A percentile compares a stretch with the other conserved stretches of the same genome.
These are phyloP conservation scores for Xylariaceae sp. DNA, from an alignment of 2,329 filamentous ascomycete genomes.

Conservation along the genomic window DNA sequence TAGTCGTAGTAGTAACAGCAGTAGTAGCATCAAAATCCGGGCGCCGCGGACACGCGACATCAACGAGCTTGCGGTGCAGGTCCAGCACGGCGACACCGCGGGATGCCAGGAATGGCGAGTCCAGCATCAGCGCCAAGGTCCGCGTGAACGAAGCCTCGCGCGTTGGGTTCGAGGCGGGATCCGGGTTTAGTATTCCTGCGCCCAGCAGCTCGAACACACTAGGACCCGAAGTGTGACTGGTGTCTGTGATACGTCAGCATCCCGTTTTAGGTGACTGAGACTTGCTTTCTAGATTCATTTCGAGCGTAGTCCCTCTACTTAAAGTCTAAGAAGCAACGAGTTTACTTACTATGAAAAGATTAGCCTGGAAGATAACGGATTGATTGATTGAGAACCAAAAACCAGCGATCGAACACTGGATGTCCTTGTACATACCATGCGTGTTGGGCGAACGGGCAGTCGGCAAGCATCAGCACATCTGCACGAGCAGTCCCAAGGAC, in stretches of 20 bases:
- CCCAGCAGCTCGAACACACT: slow-evolving; percentile 24
- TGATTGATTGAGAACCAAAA: too few relatives aligned
- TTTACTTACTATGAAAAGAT: too few relatives aligned
- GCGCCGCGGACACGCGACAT: neutral
- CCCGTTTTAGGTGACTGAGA: too few relatives aligned
- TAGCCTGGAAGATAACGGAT: too few relatives aligned
- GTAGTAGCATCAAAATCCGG: neutral
- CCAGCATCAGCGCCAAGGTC: slow-evolving; percentile 17
- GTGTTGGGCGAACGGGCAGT: slow-evolving; percentile 24
- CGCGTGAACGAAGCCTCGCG: slow-evolving; percentile 22
- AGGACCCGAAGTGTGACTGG: slow-evolving; percentile 9
- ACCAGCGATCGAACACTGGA: too few relatives aligned
- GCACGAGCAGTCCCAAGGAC: slow-evolving; percentile 10
- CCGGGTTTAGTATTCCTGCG: slow-evolving; percentile 7
- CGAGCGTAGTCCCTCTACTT: too few relatives aligned
- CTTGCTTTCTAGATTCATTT: too few relatives aligned
- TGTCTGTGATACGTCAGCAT: too few relatives aligned
- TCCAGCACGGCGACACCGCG: slow-evolving; percentile 17
- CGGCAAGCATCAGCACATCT: slow-evolving; percentile 25
- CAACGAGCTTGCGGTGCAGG: slow-evolving; percentile 24
- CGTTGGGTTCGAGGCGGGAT: neutral
- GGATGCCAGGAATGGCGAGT: slow-evolving; percentile 15
- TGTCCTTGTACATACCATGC: too few relatives aligned
- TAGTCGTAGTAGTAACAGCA: neutral
- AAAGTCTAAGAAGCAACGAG: too few relatives aligned